Base-by-base conservation (phyloP, 306 rosid species). In the Pueraria montana region DNA sequence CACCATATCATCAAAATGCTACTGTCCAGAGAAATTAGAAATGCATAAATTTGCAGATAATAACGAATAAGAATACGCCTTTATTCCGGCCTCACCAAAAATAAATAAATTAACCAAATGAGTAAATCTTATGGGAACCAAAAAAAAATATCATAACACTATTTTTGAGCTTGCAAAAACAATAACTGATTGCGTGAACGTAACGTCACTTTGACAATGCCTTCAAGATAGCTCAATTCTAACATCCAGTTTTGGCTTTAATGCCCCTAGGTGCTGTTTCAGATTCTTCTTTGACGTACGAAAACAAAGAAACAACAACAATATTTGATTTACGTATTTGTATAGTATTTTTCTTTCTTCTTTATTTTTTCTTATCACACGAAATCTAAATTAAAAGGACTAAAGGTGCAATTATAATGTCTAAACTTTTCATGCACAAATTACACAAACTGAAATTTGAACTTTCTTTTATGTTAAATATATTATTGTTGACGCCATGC, bases 111-210 rank as follows among this genome's bases (percentile, higher is more conserved):
- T n/a, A 66, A 16, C 21, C 5, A 36, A 53, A 69, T 26, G 56
- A 26, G 32, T 24, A 55, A 21, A 45, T n/a, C 8, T 21, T 23
- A 1, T 17, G 53, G 8, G n/a, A 46, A 8, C 38, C 9, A 5
- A 5, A 8, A 4, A 30, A 48, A n/a, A 80, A 26, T 10, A 17
- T 38, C 42, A 0, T 12, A 0, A 26, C 21, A 64, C 53, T 58
- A 59, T 53, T 56, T 17, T 11, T 59, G 23, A 65, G 50, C 58
- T 38, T 72, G 52, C 74, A 38, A 36, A 18, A 65, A 64, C 11
- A 55, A 38, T 11, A 17, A 21, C 56, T 21, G 20, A 77, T 77
- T 61, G 53, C 80, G 84, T 81, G 79, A 74, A 81, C 77, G 74
- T 18, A 43, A 85, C 21, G 17, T 73, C 40, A 6, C 72, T 73